Conservation (phyloP, 2,329 filamentous ascomycete species). For the Botrytis deweyae region DNA sequence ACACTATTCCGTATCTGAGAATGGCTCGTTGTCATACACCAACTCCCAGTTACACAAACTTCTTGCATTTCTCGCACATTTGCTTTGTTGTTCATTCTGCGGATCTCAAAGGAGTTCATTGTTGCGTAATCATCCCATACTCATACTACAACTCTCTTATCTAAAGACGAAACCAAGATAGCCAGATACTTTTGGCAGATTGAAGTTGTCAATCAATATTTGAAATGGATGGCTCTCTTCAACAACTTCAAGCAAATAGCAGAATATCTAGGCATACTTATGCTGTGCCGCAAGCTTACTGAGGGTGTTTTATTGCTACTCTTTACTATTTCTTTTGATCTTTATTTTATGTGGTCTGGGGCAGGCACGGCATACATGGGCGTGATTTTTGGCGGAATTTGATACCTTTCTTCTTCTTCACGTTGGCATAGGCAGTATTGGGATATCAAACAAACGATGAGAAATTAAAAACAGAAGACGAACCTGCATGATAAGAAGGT, state of each 20-base stretch:
- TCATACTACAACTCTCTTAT: background rate
- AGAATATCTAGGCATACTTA: background rate
- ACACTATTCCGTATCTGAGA: background rate
- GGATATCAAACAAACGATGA: background rate
- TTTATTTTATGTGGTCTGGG: background rate
- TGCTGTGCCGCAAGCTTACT: background rate
- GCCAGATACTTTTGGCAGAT: background rate
- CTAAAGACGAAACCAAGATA: background rate
- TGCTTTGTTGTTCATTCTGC: background rate
- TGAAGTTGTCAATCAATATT: background rate
- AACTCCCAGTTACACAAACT: background rate
- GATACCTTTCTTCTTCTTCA: background rate
- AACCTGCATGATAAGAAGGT: background rate
- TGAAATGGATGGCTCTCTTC: background rate
- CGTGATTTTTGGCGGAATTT: background rate
- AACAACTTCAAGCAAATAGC: background rate
- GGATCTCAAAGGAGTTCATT: background rate
- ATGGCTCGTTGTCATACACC: background rate
- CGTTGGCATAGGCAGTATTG: background rate
- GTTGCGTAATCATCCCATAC: background rate
- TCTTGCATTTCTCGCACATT: background rate
- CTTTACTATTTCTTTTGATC: background rate
- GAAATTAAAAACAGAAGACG: background rate
- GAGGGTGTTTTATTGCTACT: background rate
- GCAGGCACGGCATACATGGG: background rate